Percentiles rank a stretch among this genome's conserved stretches.
Evolutionary conservation across 164 flowering plant species (phyloP).

Genomic region (Nymphaea colorata): DNA sequence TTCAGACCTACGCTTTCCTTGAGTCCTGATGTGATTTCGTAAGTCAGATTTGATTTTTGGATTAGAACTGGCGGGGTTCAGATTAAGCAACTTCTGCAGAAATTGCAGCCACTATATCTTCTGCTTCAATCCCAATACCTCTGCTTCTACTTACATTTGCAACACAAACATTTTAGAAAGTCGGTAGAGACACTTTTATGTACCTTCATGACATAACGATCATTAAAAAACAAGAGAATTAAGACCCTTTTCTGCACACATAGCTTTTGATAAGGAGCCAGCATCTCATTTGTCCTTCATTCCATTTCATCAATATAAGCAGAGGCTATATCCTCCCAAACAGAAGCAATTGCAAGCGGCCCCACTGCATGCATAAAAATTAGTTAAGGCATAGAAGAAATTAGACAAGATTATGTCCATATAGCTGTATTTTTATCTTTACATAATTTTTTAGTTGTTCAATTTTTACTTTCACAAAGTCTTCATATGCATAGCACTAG

Average conservation of each 20-base stretch:
- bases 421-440: too few species aligned
- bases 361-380: constrained; percentile 46
- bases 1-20: too few species aligned
- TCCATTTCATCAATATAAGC: constrained; percentile 57
- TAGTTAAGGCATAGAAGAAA: neutral
- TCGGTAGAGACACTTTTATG: neutral
- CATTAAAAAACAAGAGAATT: neutral
- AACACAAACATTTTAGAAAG: neutral
- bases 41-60: too few species aligned
- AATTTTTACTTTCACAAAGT: too few species aligned
- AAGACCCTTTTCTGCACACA: constrained; percentile 38
- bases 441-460: too few species aligned
- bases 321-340: constrained; percentile 52
- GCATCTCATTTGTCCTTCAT: constrained; percentile 41
- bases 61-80: too few species aligned
- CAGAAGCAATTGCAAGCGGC: constrained; percentile 47
- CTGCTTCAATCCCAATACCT: constrained; percentile 51
- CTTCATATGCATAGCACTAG: too few species aligned
- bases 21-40: too few species aligned
- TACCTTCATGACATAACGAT: neutral
- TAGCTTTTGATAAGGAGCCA: constrained; percentile 50
- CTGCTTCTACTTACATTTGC: constrained; percentile 45
- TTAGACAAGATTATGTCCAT: too few species aligned
- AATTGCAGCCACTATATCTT: constrained; percentile 57
- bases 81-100: constrained; percentile 30